Evolutionary conservation across 352 stramenopile species (phyloP).

Genomic region (Phytophthora foliorum): DNA sequence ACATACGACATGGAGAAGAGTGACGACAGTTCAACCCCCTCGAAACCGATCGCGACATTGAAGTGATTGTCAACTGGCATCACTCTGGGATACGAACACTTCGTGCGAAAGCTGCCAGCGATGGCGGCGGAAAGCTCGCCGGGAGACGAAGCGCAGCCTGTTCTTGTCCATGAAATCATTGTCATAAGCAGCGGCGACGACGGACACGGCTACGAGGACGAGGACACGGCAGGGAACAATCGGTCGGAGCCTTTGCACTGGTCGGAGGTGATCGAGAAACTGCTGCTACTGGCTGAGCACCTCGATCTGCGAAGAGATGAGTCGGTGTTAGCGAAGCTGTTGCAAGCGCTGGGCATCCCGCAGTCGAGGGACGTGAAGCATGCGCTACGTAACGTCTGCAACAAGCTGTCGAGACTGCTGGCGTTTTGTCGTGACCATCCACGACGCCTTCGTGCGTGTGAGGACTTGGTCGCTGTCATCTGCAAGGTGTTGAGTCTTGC

Average conservation of each 20-base stretch:
- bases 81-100: not conserved
- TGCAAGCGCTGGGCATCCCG: conserved; percentile 17
- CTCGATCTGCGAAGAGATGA: conserved; percentile 19
- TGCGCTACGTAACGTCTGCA: conserved; percentile 8
- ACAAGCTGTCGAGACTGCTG: conserved; percentile 24
- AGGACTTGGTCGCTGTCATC: conserved; percentile 25
- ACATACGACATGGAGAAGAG: conserved; percentile 3
- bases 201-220: conserved; percentile 10
- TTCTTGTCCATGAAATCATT: conserved; percentile 26
- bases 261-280: conserved; percentile 16
- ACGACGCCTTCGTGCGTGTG: conserved; percentile 5
- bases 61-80: conserved; percentile 16
- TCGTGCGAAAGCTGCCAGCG: too few species aligned
- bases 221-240: not conserved
- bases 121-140: not conserved
- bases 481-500: conserved; percentile 40
- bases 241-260: conserved; percentile 13
- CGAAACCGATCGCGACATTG: conserved; percentile 16
- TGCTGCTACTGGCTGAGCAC: conserved; percentile 31
- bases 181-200: conserved; percentile 30
- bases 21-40: conserved; percentile 15
- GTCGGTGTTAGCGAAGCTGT: not conserved
- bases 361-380: not conserved
- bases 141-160: not conserved
- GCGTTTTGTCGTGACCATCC: conserved; percentile 4